Evolutionary conservation across 1,139 yeast genomes (phyloP).

Genomic region (Pichia sp.): DNA sequence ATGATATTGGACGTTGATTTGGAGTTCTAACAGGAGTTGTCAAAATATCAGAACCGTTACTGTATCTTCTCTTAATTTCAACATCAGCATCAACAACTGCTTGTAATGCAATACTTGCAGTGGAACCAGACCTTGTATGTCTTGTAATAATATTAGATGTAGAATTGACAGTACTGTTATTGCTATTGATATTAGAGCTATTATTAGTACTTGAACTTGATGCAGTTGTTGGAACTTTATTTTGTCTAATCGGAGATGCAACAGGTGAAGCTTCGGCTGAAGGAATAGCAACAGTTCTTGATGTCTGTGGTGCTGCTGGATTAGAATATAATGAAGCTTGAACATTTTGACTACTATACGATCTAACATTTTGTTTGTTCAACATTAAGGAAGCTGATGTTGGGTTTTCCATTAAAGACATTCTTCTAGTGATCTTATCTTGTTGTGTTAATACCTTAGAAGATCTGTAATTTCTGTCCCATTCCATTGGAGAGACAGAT

Average conservation of each 20-base stretch:
- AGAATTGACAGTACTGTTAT: neutral
- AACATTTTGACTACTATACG: slow-evolving; percentile 45
- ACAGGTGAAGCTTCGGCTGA: slow-evolving; percentile 34
- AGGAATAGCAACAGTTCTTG: slow-evolving; percentile 51
- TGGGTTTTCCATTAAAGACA: slow-evolving; percentile 41
- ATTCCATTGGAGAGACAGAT: slow-evolving; percentile 82
- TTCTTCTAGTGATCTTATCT: slow-evolving; percentile 36
- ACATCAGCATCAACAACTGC: slow-evolving; percentile 62
- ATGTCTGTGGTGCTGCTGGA: slow-evolving; percentile 52
- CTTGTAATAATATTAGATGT: slow-evolving; percentile 5
- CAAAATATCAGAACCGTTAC: slow-evolving; percentile 21
- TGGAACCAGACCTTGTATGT: slow-evolving; percentile 36
- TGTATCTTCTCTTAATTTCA: slow-evolving; percentile 37
- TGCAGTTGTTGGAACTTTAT: slow-evolving; percentile 1
- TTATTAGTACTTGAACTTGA: neutral
- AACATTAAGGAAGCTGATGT: slow-evolving; percentile 33
- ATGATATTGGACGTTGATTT: slow-evolving; percentile 21
- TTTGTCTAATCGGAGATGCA: slow-evolving; percentile 17
- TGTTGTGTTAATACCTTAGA: slow-evolving; percentile 28
- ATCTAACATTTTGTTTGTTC: slow-evolving; percentile 39
- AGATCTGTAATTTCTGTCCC: slow-evolving; percentile 63
- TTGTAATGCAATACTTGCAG: slow-evolving; percentile 65
- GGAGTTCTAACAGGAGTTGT: slow-evolving; percentile 17
- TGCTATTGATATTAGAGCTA: neutral
- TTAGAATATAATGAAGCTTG: slow-evolving; percentile 41